Conservation (phyloP, 768 basidiomycete species). For the Pluteus cervinus region DNA sequence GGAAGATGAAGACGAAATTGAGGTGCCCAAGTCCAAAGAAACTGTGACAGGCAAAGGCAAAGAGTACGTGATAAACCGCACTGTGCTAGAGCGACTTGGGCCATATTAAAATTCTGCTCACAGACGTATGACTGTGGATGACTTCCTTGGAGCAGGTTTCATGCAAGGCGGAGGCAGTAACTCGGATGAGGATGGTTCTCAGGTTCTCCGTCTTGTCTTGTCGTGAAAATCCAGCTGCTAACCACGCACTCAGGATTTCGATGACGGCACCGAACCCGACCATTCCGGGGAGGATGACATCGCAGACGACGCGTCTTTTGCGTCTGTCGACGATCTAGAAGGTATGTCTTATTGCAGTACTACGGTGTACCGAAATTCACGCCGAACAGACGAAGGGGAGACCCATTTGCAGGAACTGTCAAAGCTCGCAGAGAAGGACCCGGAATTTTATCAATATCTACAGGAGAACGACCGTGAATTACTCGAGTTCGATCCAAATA, state of each 20-base stretch:
- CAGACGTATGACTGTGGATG: constrained; percentile 67
- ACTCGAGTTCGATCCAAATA: constrained; percentile 65
- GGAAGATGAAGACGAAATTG: constrained; percentile 28
- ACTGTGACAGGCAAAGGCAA: constrained; percentile 2
- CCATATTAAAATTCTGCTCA: constrained; percentile 17
- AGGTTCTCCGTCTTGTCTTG: neutral
- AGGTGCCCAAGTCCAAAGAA: constrained; percentile 27
- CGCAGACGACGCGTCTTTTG: constrained; percentile 62
- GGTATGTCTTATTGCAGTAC: constrained; percentile 10
- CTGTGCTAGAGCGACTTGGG: neutral
- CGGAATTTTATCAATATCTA: constrained; percentile 98
- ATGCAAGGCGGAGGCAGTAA: constrained; percentile 57
- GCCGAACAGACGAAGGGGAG: constrained; percentile 55
- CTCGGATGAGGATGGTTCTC: constrained; percentile 26
- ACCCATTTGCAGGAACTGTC: constrained; percentile 78
- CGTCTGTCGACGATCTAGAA: constrained; percentile 77
- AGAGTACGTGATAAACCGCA: neutral
- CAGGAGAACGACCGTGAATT: constrained; percentile 93
- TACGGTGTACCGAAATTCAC: neutral
- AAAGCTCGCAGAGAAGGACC: constrained; percentile 90
- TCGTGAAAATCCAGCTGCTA: neutral
- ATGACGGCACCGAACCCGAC: constrained; percentile 11
- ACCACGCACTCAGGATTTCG: constrained; percentile 14
- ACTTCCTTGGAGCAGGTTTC: constrained; percentile 66
- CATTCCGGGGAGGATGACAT: constrained; percentile 29